These are phyloP conservation scores for Arthrobotrys musiformis DNA, from an alignment of 2,329 filamentous ascomycete species.

Conservation along the genomic window DNA sequence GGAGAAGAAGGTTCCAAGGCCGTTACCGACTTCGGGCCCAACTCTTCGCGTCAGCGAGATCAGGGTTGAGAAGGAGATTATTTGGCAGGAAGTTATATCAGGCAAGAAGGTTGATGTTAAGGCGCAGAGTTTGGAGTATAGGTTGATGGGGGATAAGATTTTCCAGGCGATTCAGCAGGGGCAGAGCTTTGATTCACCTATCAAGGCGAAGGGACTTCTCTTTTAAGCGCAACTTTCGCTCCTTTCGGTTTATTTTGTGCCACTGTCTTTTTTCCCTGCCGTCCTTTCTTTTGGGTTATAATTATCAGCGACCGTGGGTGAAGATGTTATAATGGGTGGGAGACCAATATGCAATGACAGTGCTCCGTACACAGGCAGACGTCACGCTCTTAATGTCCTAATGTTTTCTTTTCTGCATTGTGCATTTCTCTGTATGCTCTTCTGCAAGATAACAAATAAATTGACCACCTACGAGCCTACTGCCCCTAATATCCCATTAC, in stretches of 20 bases:
- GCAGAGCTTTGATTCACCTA: constrained; percentile 43
- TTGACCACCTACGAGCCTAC: no score
- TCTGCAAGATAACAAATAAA: no score
- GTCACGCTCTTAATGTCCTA: constrained; percentile 8
- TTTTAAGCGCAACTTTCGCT: neutral
- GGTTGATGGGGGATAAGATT: constrained; percentile 43
- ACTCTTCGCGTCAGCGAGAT: constrained; percentile 48
- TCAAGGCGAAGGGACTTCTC: constrained; percentile 26
- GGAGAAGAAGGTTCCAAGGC: constrained; percentile 50
- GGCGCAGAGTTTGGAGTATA: constrained; percentile 43
- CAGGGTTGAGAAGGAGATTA: constrained; percentile 27
- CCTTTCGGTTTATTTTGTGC: no score
- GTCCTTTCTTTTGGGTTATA: neutral
- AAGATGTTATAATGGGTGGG: neutral
- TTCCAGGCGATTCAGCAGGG: constrained; percentile 44
- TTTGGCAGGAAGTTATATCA: constrained; percentile 33
- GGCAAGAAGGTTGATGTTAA: constrained; percentile 17
- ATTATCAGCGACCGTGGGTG: neutral
- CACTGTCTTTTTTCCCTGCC: neutral
- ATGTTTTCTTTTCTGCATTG: neutral
- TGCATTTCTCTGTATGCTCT: neutral
- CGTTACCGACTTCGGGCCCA: constrained; percentile 11
- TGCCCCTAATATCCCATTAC: no score
- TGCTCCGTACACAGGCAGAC: neutral
- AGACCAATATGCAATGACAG: constrained; percentile 4